A percentile compares a stretch with the other conserved stretches of the same genome.
Evolutionary conservation across 2,329 filamentous ascomycete species (phyloP).

Genomic region (Colletotrichum sp.): DNA sequence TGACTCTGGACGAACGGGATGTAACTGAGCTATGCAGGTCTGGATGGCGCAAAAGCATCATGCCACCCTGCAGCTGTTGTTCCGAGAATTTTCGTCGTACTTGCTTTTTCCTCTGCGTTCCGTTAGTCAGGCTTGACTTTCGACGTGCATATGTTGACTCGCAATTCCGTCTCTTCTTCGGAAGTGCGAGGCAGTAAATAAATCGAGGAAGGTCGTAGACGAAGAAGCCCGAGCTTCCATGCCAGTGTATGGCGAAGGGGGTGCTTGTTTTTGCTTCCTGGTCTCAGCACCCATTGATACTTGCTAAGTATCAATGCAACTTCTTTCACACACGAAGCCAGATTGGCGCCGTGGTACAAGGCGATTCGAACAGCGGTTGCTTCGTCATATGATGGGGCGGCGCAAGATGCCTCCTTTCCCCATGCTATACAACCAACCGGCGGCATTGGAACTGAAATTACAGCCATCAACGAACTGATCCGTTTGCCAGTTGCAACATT

Average conservation of each 20-base stretch:
- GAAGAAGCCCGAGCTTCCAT: neutral
- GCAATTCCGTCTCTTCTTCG: neutral
- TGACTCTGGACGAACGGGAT: neutral
- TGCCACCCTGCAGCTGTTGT: too few relatives aligned
- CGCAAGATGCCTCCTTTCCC: neutral
- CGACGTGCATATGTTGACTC: neutral
- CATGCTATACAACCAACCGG: neutral
- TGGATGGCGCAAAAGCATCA: neutral
- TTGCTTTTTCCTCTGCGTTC: neutral
- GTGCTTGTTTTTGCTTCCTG: neutral
- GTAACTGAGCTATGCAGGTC: neutral
- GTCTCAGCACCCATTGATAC: neutral
- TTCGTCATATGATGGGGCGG: neutral
- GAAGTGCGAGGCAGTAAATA: neutral
- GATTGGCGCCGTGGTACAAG: neutral
- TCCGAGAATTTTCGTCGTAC: neutral
- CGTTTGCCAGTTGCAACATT: neutral
- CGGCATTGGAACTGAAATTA: neutral
- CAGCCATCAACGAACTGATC: neutral
- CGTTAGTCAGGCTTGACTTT: neutral
- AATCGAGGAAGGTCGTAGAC: neutral
- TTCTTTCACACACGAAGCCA: neutral
- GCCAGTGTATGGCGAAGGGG: neutral
- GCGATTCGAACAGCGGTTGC: neutral
- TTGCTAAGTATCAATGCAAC: neutral